A percentile compares a stretch with the other conserved stretches of the same genome.
These are phyloP conservation scores for Stephania cephalantha DNA, from an alignment of 164 flowering plant species.

Conservation along the genomic window DNA sequence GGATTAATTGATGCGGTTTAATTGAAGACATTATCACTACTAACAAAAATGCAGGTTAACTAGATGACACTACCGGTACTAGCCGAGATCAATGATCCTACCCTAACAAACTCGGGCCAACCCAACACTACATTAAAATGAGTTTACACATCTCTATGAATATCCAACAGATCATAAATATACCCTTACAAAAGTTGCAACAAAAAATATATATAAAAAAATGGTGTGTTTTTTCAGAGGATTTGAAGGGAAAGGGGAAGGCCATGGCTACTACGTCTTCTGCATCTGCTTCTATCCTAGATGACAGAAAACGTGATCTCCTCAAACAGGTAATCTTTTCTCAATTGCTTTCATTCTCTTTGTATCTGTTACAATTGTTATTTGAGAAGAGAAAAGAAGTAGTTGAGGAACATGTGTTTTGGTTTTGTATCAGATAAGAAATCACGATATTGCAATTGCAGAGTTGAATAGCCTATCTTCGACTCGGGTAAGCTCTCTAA, in stretches of 20 bases:
- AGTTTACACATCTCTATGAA: too few species aligned
- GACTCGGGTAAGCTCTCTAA: neutral
- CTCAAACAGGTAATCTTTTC: neutral
- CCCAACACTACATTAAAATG: too few species aligned
- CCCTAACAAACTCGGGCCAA: too few species aligned
- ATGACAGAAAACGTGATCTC: conserved; percentile 1
- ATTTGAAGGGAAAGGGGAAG: neutral
- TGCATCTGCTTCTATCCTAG: neutral
- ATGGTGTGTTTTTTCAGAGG: neutral
- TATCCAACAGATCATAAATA: too few species aligned
- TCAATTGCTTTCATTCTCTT: neutral
- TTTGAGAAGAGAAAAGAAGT: neutral
- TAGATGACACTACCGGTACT: too few species aligned
- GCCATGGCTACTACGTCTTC: neutral
- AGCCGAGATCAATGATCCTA: too few species aligned
- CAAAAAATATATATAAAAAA: too few species aligned
- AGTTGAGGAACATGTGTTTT: neutral
- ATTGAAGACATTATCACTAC: too few species aligned
- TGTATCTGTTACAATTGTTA: neutral
- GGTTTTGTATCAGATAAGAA: conserved; percentile 1
- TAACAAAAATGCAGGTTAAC: too few species aligned
- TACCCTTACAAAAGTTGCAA: too few species aligned
- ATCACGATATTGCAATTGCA: neutral
- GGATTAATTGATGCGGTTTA: too few species aligned
- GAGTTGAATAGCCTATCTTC: conserved; percentile 2